Base-by-base conservation (phyloP, 176 grass and related monocot genomes). In the Tillandsia fasciculata region DNA sequence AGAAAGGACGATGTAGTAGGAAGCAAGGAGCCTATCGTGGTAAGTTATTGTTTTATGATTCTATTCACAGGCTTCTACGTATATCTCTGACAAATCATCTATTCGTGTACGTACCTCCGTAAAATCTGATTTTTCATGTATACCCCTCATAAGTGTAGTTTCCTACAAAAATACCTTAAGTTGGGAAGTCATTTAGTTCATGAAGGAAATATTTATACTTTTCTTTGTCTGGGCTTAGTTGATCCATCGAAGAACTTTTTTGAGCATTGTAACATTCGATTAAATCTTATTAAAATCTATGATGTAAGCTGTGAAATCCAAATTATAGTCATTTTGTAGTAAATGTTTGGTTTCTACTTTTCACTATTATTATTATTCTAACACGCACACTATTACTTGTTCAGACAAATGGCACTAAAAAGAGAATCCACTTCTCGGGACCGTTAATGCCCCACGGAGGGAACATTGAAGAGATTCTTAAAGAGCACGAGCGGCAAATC, bases 401-500 rank as follows among this genome's bases (percentile, higher is more conserved):
- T 56, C 78, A 97, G 95, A 84, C 72, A 57, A 87, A 88, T 74
- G 84, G 80, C 5, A 67, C 77, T 18, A 86, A 87, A 75, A 99
- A 99, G 90, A 85, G 87, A 80, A 94, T 99, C 75, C 95, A 90
- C 71, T 99, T 84, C 75, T 99, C 90, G 0, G 95, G 95, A 53
- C 95, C 95, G 50, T 76, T 99, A 17, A 88, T 99, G 90, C 95
- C 95, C 70, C 90, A 87, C 11, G 90, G 95, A 64, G 90, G 83
- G 64, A 90, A 93, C 78, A 79, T 94, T 53, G 87, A 99, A 12
- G 95, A 99, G 71, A 83, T 99, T 48, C 84, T 99, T 47, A 90
- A 76, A 82, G 95, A 99, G 63, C 95, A 99, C 9, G 95, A 94
- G 53, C 74, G 82, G 47, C 95, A 99, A 52, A 90, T 99, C 75